Conservation (phyloP, 1,284 basidiomycete genomes). For the Microbotryomycetes sp. region DNA sequence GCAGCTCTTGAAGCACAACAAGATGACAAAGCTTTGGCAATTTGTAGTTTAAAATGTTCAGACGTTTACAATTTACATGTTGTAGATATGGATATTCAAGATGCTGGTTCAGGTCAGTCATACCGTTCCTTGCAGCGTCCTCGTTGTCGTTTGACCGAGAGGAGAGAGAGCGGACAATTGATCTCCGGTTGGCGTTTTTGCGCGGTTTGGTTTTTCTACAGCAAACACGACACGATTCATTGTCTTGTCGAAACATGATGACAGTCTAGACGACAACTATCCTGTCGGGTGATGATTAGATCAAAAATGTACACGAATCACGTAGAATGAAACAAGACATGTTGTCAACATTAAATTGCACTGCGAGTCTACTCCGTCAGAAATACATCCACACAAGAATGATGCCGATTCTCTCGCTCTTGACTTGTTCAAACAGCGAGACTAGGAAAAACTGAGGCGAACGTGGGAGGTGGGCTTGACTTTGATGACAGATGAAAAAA, state of each 20-base stretch:
- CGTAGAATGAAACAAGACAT: too few relatives aligned
- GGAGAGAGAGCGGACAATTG: too few relatives aligned
- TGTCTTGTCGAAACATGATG: slow-evolving; percentile 6
- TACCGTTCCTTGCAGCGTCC: background rate
- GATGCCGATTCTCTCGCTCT: too few relatives aligned
- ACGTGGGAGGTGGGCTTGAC: too few relatives aligned
- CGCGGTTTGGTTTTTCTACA: slow-evolving; percentile 1
- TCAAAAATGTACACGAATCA: too few relatives aligned
- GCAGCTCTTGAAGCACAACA: slow-evolving; percentile 24
- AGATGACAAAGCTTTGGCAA: slow-evolving; percentile 29
- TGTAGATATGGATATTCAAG: slow-evolving; percentile 35
- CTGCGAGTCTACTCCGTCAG: too few relatives aligned
- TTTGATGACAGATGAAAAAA: background rate
- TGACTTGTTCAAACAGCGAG: too few relatives aligned
- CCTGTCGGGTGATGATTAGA: too few relatives aligned
- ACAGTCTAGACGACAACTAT: background rate
- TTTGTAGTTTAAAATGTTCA: slow-evolving; percentile 34
- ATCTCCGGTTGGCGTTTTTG: too few relatives aligned
- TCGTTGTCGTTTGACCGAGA: background rate
- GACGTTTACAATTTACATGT: slow-evolving; percentile 32
- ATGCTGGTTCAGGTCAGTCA: slow-evolving; percentile 31
- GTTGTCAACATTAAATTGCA: too few relatives aligned
- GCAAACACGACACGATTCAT: slow-evolving; percentile 32
- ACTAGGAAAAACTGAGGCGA: too few relatives aligned
- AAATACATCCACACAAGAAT: too few relatives aligned